These are phyloP conservation scores for Hypoxylon lenormandii DNA, from an alignment of 495 filamentous ascomycete species.

Conservation along the genomic window DNA sequence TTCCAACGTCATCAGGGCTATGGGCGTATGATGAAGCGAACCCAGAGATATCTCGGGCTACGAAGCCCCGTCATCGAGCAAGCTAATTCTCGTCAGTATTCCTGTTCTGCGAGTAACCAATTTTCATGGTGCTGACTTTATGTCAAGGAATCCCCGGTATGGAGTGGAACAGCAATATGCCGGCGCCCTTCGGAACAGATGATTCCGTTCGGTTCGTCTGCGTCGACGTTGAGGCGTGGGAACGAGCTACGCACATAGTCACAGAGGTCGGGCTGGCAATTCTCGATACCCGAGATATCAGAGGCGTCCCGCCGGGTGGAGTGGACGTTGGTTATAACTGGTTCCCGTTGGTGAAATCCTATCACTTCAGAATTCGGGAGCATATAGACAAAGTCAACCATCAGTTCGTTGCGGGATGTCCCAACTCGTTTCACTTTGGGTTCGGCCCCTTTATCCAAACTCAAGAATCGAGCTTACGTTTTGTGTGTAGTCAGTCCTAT, in stretches of 20 bases:
- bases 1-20: constrained; percentile 60
- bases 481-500: constrained; percentile 50
- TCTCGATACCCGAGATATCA: constrained; percentile 75
- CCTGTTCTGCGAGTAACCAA: background rate
- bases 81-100: constrained; percentile 30
- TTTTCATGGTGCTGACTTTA: constrained; percentile 1
- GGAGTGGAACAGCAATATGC: constrained; percentile 31
- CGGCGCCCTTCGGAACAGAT: constrained; percentile 60
- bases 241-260: constrained; percentile 69
- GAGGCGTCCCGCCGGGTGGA: constrained; percentile 68
- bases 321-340: constrained; percentile 66
- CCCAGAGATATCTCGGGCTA: constrained; percentile 77
- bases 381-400: constrained; percentile 71
- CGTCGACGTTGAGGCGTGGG: constrained; percentile 85
- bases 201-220: constrained; percentile 74
- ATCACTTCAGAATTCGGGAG: constrained; percentile 83
- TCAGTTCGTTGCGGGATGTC: constrained; percentile 74
- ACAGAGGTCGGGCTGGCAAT: constrained; percentile 89
- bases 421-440: constrained; percentile 82
- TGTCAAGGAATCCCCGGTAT: background rate
- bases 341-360: constrained; percentile 71
- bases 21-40: constrained; percentile 66
- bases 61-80: constrained; percentile 48
- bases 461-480: constrained; percentile 41
- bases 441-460: constrained; percentile 44